Evolutionary conservation across 2,329 filamentous ascomycete species (phyloP), one percentile per base, ranked within the genome.

Genomic region (Aspergillus amoenus): DNA sequence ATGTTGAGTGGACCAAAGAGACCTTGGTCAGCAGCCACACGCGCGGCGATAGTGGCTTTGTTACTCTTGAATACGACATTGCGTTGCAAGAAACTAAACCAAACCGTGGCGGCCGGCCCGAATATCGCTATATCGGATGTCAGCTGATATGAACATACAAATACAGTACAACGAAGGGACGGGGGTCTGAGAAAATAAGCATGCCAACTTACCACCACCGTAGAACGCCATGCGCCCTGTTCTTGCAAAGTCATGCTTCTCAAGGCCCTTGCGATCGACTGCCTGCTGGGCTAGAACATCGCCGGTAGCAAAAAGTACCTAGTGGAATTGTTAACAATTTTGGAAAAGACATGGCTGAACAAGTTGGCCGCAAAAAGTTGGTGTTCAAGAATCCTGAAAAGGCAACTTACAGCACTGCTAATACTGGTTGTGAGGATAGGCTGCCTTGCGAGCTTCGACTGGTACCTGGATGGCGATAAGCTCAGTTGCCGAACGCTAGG

Each of bases 201-300:
- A 11, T 18, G 32, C 7, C n/a, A 15, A 62, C 72, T 52, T 69
- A 81, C 79, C 75, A 66, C 79, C 79, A 52, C 79, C 79, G 55
- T 81, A 81, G 34, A 79, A 66, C 27, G 72, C 76, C 79, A 81
- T 80, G 55, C 79, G 74, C 34, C 74, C 78, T 39, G 79, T 81
- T 55, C 79, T 70, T 22, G 71, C 73, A 55, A 76, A 70, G 69
- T 93, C 88, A 73, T 99, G 93, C 63, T 89, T 88, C 65, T 88
- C 78, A 24, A 89, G 64, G 17, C 92, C 93, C 68, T 83, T 87
- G 74, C 86, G 88, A 78, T 97, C 93, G 58, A 99, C 90, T 37
- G 86, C 81, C 78, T 97, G 93, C 77, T 99, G 94, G 39, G 94
- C 91, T 64, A 95, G 87, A 59, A 89, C 82, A 78, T 99, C 94